Evolutionary conservation across 2,329 filamentous ascomycete genomes (phyloP), one percentile per base, ranked within the genome.

Genomic region (Botrytis galanthina): DNA sequence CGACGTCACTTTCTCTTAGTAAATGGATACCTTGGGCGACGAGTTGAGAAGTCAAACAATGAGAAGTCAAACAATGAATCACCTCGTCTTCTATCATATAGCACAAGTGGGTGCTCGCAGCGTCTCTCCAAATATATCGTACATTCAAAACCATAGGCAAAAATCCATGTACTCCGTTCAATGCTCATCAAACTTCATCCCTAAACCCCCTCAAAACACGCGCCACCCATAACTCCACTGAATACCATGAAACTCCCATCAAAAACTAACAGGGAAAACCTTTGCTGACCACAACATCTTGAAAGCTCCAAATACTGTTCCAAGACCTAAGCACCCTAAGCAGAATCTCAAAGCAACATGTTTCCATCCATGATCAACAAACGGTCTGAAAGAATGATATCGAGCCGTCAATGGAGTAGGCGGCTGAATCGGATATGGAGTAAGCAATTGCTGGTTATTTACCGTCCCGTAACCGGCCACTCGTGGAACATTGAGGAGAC

Each of bases 331-430:
- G 39, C 46, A 72, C 12, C 60, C 70, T 26, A n/a, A 26, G 10
- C 59, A 57, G 29, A 72, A 57, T 46, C 51, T 57, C 48, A 72
- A 37, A 16, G 62, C 51, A 14, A 72, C 61, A 1, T 35, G 18
- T n/a, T 8, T 66, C 70, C 70, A 72, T 3, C 61, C 48, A 44
- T 67, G 60, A 66, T 72, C 61, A 9, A 72, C 70, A 67, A 57
- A 72, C 5, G 70, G 70, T 14, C 60, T 54, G 6, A 72, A 72
- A 44, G 44, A 57, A 39, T 66, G 70, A 59, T 72, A 72, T 5
- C 70, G 61, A 22, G 70, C 70, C n/a, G 60, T 72, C 22, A 67
- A 29, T 16, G 70, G 70, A 6, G 70, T 72, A 12, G 60, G 70
- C 0, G 70, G 70, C 8, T 62, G 46, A 29, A 35, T 67, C 7